These are phyloP conservation scores for Aspergillus uvarum DNA, from an alignment of 2,329 filamentous ascomycete genomes.

Conservation along the genomic window DNA sequence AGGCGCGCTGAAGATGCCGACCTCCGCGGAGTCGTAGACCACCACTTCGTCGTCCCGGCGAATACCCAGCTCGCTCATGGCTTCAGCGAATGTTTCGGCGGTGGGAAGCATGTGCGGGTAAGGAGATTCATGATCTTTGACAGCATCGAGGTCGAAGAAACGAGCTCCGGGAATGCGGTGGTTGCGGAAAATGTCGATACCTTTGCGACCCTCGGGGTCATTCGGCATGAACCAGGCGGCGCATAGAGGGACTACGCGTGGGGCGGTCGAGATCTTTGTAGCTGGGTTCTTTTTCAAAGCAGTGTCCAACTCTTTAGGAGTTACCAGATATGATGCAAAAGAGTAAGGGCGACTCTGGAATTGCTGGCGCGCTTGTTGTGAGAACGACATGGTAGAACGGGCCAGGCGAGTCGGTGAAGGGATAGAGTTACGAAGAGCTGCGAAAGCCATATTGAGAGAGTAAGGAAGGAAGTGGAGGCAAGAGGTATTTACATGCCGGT, in stretches of 20 bases:
- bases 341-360: constrained; percentile 48
- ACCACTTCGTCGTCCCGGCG: constrained; percentile 84
- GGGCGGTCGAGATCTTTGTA: constrained; percentile 74
- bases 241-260: constrained; percentile 83
- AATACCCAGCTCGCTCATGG: constrained; percentile 88
- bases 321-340: constrained; percentile 82
- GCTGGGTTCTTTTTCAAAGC: constrained; percentile 80
- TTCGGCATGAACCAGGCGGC: constrained; percentile 97
- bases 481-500: constrained; percentile 31
- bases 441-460: constrained; percentile 35
- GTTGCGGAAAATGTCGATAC: constrained; percentile 76
- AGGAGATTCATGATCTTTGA: constrained; percentile 81
- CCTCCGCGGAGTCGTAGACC: constrained; percentile 87
- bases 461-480: constrained; percentile 5
- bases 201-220: constrained; percentile 70
- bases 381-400: constrained; percentile 29
- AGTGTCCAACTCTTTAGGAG: constrained; percentile 75
- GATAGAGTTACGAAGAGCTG: constrained; percentile 33
- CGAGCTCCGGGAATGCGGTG: constrained; percentile 83
- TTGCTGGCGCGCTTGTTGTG: constrained; percentile 28
- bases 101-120: constrained; percentile 97
- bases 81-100: constrained; percentile 74
- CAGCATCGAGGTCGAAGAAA: constrained; percentile 93
- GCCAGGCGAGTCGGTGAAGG: constrained; percentile 25
- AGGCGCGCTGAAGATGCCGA: constrained; percentile 92